Percentiles rank a stretch among this genome's conserved stretches.
Conservation (phyloP, 2,329 filamentous ascomycete species). For the Venturia aucupariae region DNA sequence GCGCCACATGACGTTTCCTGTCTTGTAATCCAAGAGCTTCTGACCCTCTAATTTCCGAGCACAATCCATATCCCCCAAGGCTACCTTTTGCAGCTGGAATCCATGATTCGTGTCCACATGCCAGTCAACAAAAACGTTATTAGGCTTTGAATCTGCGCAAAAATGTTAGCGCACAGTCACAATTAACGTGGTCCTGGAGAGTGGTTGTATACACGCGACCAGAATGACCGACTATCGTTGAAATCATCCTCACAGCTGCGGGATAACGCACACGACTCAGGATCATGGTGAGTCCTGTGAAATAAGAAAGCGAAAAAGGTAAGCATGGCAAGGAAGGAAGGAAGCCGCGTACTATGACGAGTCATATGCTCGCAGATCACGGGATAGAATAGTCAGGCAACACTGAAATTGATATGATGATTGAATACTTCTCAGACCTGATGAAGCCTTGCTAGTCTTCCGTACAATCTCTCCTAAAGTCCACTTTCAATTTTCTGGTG, state of each 20-base stretch:
- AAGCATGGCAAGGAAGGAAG: background rate
- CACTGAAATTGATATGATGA: too few relatives aligned
- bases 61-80: constrained; percentile 31
- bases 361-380: too few relatives aligned
- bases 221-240: constrained; percentile 20
- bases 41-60: constrained; percentile 25
- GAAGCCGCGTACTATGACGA: too few relatives aligned
- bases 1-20: constrained; percentile 34
- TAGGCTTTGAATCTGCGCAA: constrained; percentile 31
- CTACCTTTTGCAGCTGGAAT: constrained; percentile 26
- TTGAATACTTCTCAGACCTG: too few relatives aligned
- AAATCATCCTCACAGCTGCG: constrained; percentile 21
- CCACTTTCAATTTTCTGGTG: too few relatives aligned
- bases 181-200: too few relatives aligned
- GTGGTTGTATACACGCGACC: constrained; percentile 30
- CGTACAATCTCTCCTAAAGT: too few relatives aligned
- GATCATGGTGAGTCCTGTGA: constrained; percentile 17
- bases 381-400: too few relatives aligned
- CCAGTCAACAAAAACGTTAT: constrained; percentile 30
- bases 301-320: background rate
- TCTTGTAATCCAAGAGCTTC: constrained; percentile 21
- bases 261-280: constrained; percentile 18
- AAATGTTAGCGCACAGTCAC: too few relatives aligned
- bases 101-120: constrained; percentile 25
- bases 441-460: too few relatives aligned